phyloP scores from a whole-genome alignment of 108 stramenopile species.

The Skeletonema potamos region DNA sequence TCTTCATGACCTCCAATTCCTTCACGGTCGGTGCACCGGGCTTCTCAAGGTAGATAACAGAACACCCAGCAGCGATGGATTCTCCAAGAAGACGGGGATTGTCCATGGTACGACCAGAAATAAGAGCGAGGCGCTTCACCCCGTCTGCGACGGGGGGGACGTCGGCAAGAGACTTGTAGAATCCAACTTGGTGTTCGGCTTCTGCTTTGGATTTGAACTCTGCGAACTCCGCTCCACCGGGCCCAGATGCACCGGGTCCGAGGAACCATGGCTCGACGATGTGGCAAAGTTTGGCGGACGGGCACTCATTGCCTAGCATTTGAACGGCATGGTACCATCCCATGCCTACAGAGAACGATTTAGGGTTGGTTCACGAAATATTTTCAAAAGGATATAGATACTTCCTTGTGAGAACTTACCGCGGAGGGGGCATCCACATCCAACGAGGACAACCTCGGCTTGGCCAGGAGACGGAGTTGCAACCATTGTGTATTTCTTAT shows the following conservation, averaged over 20 bases:
- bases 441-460: conserved; percentile 60
- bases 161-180: conserved; percentile 68
- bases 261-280: conserved; percentile 93
- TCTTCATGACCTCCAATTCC: conserved; percentile 80
- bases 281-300: conserved; percentile 81
- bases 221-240: conserved; percentile 82
- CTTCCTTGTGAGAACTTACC: conserved; percentile 7
- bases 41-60: conserved; percentile 89
- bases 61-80: conserved; percentile 65
- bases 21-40: conserved; percentile 89
- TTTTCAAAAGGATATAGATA: not conserved
- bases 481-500: not conserved
- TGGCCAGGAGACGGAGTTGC: conserved; percentile 27
- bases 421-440: conserved; percentile 50
- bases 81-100: conserved; percentile 81
- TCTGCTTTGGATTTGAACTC: conserved; percentile 67
- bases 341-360: conserved; percentile 18
- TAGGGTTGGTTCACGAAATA: not conserved
- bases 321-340: conserved; percentile 93
- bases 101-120: conserved; percentile 89
- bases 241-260: conserved; percentile 70
- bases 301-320: conserved; percentile 77
- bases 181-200: conserved; percentile 64
- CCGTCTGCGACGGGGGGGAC: conserved; percentile 71
- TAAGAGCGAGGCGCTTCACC: conserved; percentile 79